phyloP scores from a whole-genome alignment of 2,329 filamentous ascomycete species.

The Ascochyta pisi region DNA sequence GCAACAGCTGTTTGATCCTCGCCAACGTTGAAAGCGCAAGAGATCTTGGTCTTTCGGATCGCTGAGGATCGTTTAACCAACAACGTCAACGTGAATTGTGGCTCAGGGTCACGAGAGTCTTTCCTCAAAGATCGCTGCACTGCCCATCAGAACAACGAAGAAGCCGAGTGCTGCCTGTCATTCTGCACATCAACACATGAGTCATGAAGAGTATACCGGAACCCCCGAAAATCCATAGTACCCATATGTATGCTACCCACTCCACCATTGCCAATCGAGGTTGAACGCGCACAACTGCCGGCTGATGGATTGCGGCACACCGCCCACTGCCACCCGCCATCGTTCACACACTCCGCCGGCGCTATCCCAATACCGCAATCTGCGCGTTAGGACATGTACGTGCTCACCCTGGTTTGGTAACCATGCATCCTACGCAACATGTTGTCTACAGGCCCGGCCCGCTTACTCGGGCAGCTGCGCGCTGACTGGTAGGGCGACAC shows the following conservation, averaged over 20 bases:
- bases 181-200: conserved; percentile 1
- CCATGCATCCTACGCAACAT: background rate
- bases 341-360: conserved; percentile 7
- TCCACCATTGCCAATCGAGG: background rate
- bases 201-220: background rate
- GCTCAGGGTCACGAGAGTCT: too few relatives aligned
- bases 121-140: background rate
- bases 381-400: background rate
- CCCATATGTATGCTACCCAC: background rate
- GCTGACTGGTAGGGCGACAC: conserved; percentile 1
- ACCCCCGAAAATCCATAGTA: background rate
- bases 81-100: background rate
- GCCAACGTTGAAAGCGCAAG: background rate
- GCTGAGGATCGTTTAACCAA: background rate
- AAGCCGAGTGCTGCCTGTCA: background rate
- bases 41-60: background rate
- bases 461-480: background rate
- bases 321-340: background rate
- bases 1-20: conserved; percentile 1
- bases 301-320: background rate
- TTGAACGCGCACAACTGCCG: background rate
- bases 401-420: background rate
- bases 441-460: background rate
- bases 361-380: background rate
- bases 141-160: background rate